Conservation (phyloP, 305 asterid genomes). For the Solanum aculeatissimum region DNA sequence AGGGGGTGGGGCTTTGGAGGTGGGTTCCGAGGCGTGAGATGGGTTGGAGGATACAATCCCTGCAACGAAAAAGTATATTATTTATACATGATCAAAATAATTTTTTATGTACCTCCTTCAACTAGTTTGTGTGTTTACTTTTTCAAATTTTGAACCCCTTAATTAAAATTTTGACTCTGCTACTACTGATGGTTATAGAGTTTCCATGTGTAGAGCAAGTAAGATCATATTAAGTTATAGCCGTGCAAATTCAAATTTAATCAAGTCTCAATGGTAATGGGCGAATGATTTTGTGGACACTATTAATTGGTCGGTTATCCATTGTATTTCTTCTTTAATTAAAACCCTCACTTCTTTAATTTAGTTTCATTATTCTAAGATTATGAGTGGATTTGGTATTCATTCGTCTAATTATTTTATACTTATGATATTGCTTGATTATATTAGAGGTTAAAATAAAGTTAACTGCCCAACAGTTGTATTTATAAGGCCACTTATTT, state of each 20-base stretch:
- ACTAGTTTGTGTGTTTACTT: too few relatives aligned
- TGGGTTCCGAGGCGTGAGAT: neutral
- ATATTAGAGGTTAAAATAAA: neutral
- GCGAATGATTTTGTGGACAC: neutral
- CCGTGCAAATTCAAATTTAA: neutral
- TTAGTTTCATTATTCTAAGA: neutral
- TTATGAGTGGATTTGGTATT: neutral
- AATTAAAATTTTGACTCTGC: too few relatives aligned
- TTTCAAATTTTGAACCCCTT: too few relatives aligned
- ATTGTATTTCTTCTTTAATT: neutral
- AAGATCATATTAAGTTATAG: neutral
- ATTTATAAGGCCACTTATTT: neutral
- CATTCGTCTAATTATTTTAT: neutral
- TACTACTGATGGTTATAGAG: neutral
- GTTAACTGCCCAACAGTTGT: neutral
- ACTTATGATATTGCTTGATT: neutral
- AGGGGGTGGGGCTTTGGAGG: neutral
- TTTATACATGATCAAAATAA: too few relatives aligned
- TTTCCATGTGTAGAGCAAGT: neutral
- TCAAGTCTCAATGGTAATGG: neutral
- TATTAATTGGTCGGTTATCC: slow-evolving; percentile 10
- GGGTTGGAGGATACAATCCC: neutral
- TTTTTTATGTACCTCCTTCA: too few relatives aligned
- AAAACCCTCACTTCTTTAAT: neutral
- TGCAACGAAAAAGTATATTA: too few relatives aligned